Base-by-base conservation (phyloP, 2,329 filamentous ascomycete genomes). In the Lachnum nothofagi region DNA sequence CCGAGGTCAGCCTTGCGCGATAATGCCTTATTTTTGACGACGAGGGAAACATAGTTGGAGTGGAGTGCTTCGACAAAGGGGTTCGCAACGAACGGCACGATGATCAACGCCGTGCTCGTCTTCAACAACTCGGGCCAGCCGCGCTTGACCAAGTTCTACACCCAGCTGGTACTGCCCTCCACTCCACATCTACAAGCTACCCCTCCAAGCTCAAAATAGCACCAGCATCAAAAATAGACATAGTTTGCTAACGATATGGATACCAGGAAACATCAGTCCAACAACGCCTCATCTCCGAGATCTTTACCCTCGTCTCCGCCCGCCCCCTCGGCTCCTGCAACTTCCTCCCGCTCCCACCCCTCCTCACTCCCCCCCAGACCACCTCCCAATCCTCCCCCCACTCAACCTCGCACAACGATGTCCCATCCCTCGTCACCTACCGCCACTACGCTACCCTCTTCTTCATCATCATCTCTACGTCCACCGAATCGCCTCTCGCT, bases 61-160 rank as follows among this genome's bases (percentile, higher is more conserved):
- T n/a, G n/a, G n/a, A n/a, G n/a, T n/a, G 25, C 25, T 27, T 27
- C 6, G 25, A 27, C 25, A 27, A 12, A 27, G 25, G 6, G 25
- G 25, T 27, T 6, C 12, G 6, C 12, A 27, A 27, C 6, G 25
- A 34, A 9, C 14, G 33, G 9, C 22, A 38, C 33, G 19, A 33
- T 98, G 93, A 97, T 98, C 70, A 98, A 95, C 76, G 93, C 94
- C 25, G 91, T 98, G 54, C 78, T 98, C 58, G 91, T 98, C 67
- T 98, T 98, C 77, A 98, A 98, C 66, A 95, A 95, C 74, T 89
- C 91, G 62, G 93, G 93, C 56, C 91, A 98, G 71, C 91, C 93
- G 31, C 86, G 93, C 48, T 79, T 98, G 67, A 97, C 91, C 62
- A 97, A 97, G 65, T 98, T 98, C 76, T 98, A 98, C 69, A 96